Base-by-base conservation (phyloP, 2,329 filamentous ascomycete genomes). In the Thielaviopsis musarum region DNA sequence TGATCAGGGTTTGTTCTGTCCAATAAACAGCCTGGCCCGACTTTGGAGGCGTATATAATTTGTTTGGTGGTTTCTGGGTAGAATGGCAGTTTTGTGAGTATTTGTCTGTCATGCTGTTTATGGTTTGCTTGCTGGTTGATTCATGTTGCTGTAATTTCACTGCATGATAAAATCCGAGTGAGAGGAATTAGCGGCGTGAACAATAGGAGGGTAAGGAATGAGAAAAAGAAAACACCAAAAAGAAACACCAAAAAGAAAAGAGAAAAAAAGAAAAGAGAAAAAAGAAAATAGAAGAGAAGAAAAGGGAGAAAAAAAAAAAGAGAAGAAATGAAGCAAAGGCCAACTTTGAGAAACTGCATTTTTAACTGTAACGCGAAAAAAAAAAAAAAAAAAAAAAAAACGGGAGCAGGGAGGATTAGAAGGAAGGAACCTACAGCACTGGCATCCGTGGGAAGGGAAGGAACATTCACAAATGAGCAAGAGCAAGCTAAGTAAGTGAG, bases 291-390 rank as follows among this genome's bases (percentile, higher is more conserved):
- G 63, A 56, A 63, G 58, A 60, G 57, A 56, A 28, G 58, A 53
- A 49, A 34, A 64, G 57, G 62, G 62, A 58, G 57, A 62, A 57
- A 59, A 38, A 55, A 63, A 58, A 38, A 26, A 62, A 49, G 54
- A 45, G 51, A 52, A 17, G 21, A 49, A 58, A 28, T 26, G 19
- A 15, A 59, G 24, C 24, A 26, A 26, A 26, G 24, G 24, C 24
- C 24, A 3, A 26, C 3, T 26, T 26, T 3, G 24, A 6, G 24
- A 49, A 56, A 24, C 28, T 17, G 28, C 56, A 52, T 30, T 57
- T 58, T 19, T n/a, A n/a, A n/a, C n/a, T n/a, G n/a, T n/a, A n/a
- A n/a, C n/a, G n/a, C n/a, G n/a, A n/a, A n/a, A 57, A 21, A 54
- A 41, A 55, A 53, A 38, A 53, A 38, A 52, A 34, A 22, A 34